phyloP scores from a whole-genome alignment of 225 moss, liverwort and hornwort genomes.

The Pseudoscleropodium purum region DNA sequence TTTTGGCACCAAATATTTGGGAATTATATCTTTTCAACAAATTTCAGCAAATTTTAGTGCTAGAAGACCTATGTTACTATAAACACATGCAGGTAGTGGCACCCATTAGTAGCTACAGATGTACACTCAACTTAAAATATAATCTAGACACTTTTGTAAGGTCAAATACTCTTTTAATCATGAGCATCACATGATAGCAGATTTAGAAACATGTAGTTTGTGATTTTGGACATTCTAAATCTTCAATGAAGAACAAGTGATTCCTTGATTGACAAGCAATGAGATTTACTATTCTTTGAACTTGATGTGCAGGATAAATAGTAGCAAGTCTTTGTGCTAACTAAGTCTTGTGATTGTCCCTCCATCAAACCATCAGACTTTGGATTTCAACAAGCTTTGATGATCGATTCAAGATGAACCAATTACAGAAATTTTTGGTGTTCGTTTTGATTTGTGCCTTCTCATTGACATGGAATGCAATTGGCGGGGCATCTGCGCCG shows the following conservation, averaged over 20 bases:
- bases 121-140: not conserved
- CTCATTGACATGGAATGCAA: not conserved
- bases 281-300: not conserved
- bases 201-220: not conserved
- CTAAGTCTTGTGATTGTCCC: not conserved
- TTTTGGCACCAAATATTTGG: not conserved
- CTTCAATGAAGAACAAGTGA: not conserved
- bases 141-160: not conserved
- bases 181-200: not conserved
- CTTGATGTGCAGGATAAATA: not conserved
- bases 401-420: not conserved
- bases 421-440: not conserved
- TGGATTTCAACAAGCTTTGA: not conserved
- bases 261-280: not conserved
- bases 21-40: not conserved
- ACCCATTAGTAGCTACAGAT: not conserved
- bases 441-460: not conserved
- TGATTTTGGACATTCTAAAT: not conserved
- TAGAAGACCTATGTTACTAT: not conserved
- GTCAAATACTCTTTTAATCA: not conserved
- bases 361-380: not conserved
- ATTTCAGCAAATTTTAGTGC: not conserved
- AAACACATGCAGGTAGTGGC: not conserved
- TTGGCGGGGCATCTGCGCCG: not conserved
- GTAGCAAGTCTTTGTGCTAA: no score